phyloP scores from a whole-genome alignment of 257 asterid species.

The Forsythia viridissima region DNA sequence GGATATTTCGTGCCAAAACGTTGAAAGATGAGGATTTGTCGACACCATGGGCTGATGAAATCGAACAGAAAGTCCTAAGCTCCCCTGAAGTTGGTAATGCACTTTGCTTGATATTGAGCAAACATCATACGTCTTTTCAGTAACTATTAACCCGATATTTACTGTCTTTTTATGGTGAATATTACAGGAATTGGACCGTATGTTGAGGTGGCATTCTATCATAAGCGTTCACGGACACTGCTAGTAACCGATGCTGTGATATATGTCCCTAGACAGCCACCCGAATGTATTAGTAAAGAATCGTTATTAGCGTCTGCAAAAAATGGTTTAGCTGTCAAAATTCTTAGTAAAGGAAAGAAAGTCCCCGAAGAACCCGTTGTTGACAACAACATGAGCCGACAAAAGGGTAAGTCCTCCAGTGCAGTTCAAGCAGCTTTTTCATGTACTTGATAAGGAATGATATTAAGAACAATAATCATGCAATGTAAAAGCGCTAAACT shows the following conservation, averaged over 20 bases:
- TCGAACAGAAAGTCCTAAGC: conserved; percentile 89
- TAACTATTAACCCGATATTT: background rate
- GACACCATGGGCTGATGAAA: conserved; percentile 84
- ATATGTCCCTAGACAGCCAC: conserved; percentile 83
- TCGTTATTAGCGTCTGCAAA: conserved; percentile 79
- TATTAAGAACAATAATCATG: background rate
- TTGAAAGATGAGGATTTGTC: conserved; percentile 59
- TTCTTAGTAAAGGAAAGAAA: conserved; percentile 88
- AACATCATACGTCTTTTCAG: background rate
- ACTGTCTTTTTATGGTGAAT: conserved; percentile 5
- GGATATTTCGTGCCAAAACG: conserved; percentile 75
- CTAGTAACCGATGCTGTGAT: conserved; percentile 96
- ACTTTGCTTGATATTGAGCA: conserved; percentile 4
- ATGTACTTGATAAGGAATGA: conserved; percentile 3
- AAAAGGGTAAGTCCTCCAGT: conserved; percentile 57
- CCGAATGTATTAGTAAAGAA: conserved; percentile 81
- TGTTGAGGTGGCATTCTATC: conserved; percentile 98
- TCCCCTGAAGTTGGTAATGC: conserved; percentile 90
- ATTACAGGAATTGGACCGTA: conserved; percentile 88
- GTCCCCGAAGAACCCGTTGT: conserved; percentile 75
- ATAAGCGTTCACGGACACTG: conserved; percentile 71
- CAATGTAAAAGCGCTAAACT: background rate
- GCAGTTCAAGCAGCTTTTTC: conserved; percentile 8
- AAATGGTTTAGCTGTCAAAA: conserved; percentile 91
- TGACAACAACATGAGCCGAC: conserved; percentile 67